phyloP scores from a whole-genome alignment of 306 rosid species.

The Senna siamea region DNA sequence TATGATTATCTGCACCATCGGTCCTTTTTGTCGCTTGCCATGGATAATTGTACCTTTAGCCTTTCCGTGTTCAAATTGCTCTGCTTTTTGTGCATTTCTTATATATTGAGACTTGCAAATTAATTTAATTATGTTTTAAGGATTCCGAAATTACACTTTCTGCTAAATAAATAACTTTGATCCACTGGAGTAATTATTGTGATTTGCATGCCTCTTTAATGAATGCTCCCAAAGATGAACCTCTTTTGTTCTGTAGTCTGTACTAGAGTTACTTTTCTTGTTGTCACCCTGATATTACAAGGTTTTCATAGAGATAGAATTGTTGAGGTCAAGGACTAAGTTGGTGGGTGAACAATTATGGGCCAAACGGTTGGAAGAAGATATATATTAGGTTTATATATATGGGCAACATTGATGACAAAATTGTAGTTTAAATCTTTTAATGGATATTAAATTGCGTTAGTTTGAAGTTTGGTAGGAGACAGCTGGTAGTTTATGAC shows the following conservation, averaged over 20 bases:
- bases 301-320: not conserved
- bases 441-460: not conserved
- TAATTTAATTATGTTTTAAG: too few species aligned
- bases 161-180: not conserved
- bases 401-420: too few species aligned
- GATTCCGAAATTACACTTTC: not conserved
- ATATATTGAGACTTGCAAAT: not conserved
- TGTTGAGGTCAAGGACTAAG: not conserved
- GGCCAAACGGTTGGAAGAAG: not conserved
- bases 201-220: not conserved
- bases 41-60: not conserved
- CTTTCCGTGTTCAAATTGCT: constrained; percentile 5
- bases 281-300: too few species aligned
- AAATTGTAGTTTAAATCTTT: not conserved
- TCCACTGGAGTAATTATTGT: not conserved
- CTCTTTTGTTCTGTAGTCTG: too few species aligned
- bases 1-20: too few species aligned
- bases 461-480: constrained; percentile 13
- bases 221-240: not conserved
- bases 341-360: constrained; percentile 8
- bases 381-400: not conserved
- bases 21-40: constrained; percentile 1
- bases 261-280: too few species aligned
- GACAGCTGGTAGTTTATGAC: constrained; percentile 10
- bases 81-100: not conserved